Base-by-base conservation (phyloP, 192 early-diverging fungal species). In the Coemansia sp. region DNA sequence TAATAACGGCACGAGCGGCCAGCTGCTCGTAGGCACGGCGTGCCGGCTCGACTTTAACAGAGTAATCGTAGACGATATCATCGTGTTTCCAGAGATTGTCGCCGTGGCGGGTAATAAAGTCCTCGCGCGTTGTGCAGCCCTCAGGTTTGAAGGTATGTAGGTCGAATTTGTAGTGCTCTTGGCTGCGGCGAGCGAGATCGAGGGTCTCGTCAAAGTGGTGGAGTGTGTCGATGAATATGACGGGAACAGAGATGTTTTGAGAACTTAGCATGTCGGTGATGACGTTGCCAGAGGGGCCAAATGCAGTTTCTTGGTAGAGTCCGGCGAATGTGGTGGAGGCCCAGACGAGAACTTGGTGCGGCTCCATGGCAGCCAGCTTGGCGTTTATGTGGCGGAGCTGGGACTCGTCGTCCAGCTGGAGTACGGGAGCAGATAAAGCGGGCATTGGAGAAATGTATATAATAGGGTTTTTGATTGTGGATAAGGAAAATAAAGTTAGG, bases 151-250 rank as follows among this genome's bases (percentile, higher is more conserved):
- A 96, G 42, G 89, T 76, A 62, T 93, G 89, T 29, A 92, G 76
- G 29, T 89, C 73, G 24, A 88, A 87, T 46, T 82, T 70, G 86
- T 95, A 96, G 45, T 84, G 86, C 17, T 86, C 67, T 51, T 90
- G 74, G 62, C 85, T 90, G 40, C 84, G 86, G 8, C 87, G 53
- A 22, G 92, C 89, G 41, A 98, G 79, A 12, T 92, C 89, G 22
- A 96, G 69, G 25, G 96, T 98, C 68, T 98, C 96, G 54, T 87
- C 74, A 83, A 98, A 98, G 80, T 98, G 94, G 74, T 98, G 92
- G 45, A 98, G 82, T 4, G 96, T 98, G 79, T 98, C 96, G 60
- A 98, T 78, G 62, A 98, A 98, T 68, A 98, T 92, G 24, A 96
- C 84, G 11, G 86, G 75, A 6, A 83, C 74, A 12, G 89, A 84